These are phyloP conservation scores for Blastobotrys arbuscula DNA, from an alignment of 1,139 yeast genomes.

Conservation along the genomic window DNA sequence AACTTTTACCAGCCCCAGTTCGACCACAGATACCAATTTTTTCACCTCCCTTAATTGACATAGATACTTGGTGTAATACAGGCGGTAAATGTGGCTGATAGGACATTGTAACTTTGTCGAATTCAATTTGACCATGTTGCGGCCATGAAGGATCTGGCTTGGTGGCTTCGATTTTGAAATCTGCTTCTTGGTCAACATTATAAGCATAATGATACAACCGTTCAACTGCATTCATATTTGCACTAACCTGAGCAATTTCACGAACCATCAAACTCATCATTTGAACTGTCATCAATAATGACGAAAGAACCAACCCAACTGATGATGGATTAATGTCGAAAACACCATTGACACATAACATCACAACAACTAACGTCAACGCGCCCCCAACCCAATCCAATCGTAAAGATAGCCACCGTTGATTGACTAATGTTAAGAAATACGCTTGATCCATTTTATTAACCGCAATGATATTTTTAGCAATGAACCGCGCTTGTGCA, in stretches of 20 bases:
- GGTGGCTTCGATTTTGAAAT: conserved; percentile 41
- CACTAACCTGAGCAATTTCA: conserved; percentile 63
- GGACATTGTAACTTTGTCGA: conserved; percentile 55
- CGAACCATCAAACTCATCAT: conserved; percentile 37
- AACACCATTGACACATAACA: conserved; percentile 59
- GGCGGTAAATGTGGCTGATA: conserved; percentile 74
- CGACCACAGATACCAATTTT: conserved; percentile 74
- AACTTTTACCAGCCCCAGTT: conserved; percentile 75
- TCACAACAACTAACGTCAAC: conserved; percentile 43
- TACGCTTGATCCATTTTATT: conserved; percentile 70
- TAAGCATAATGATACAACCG: conserved; percentile 67
- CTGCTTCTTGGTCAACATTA: conserved; percentile 59
- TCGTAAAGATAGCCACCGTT: conserved; percentile 72
- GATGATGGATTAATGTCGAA: conserved; percentile 60
- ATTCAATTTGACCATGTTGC: conserved; percentile 48
- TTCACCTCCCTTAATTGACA: conserved; percentile 47
- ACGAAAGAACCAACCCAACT: conserved; percentile 65
- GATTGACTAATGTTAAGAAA: conserved; percentile 59
- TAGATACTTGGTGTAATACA: conserved; percentile 53
- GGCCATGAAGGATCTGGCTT: conserved; percentile 72
- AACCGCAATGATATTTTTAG: conserved; percentile 45
- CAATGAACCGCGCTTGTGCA: conserved; percentile 43
- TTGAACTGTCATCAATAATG: conserved; percentile 25
- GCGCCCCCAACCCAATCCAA: conserved; percentile 50
- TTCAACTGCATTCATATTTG: conserved; percentile 83